Evolutionary conservation across 768 basidiomycete species (phyloP), one percentile per base, ranked within the genome.

Genomic region (Trametes punicea): DNA sequence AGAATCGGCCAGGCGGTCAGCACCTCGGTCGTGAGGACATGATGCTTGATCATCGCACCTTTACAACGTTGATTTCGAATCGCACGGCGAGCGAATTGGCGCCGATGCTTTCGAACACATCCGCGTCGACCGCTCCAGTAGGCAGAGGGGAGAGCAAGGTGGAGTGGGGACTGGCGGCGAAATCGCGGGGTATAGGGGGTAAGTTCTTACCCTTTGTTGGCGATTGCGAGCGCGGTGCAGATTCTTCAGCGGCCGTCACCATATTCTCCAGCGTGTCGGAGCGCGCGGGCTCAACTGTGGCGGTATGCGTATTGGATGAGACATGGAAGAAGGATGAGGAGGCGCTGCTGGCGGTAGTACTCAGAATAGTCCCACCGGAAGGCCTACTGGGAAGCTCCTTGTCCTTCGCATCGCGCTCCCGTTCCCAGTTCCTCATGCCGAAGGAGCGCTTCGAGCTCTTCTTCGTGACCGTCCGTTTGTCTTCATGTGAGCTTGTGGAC

Each of bases 31-130:
- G 20, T 13, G 27, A 20, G 41, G 11, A 26, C 10, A 46, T 23
- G 39, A 46, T 26, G 40, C 13, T 42, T 18, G 34, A 60, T 36
- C 13, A 26, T 71, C 85, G 16, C 61, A 95, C 94, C 82, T 98
- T 98, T 69, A 99, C 92, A 62, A 99, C 88, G 69, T 89, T 95
- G 57, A 98, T 91, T 72, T 99, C 96, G 70, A 98, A 99, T 59
- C 93, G 82, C 10, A 99, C 96, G 60, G 91, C 87, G 59, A 98
- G 69, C 39, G 83, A 83, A 70, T 85, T 91, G 55, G 84, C 82
- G 25, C 84, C 85, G 67, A 89, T 82, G 61, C 70, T 81, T 63
- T 90, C 91, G 62, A 90, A 88, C 51, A 85, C 67, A 23, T 86
- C 84, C 18, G 78, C 74, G 58, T 85, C 82, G 7, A 86, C 82